Percentiles rank a stretch among this genome's conserved stretches.
phyloP scores from a whole-genome alignment of 1,139 yeast genomes.

The Candida freyschussii region DNA sequence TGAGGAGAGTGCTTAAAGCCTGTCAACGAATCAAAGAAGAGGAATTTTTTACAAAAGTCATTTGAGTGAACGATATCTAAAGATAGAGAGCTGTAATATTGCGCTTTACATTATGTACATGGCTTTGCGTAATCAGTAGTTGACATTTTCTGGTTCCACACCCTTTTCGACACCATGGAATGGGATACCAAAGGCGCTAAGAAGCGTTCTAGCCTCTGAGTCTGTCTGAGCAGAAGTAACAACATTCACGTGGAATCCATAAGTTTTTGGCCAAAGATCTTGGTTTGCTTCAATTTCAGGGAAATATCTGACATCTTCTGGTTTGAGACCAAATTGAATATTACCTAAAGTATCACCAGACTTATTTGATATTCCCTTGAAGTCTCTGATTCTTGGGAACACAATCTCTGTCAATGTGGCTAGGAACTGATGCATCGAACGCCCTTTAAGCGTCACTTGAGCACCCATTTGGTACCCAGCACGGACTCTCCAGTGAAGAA shows the following conservation, averaged over 20 bases:
- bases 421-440: constrained; percentile 81
- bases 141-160: constrained; percentile 18
- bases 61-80: neutral
- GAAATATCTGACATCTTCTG: constrained; percentile 74
- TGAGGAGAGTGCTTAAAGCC: constrained; percentile 13
- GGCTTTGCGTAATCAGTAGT: constrained; percentile 10
- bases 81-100: too few species aligned
- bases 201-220: constrained; percentile 81
- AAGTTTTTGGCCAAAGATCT: constrained; percentile 84
- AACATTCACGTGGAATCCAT: constrained; percentile 81
- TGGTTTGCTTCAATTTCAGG: constrained; percentile 93
- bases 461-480: constrained; percentile 93
- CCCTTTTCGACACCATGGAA: constrained; percentile 52
- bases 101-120: too few species aligned
- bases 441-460: constrained; percentile 70
- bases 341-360: constrained; percentile 87
- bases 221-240: constrained; percentile 91
- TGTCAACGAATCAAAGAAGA: neutral
- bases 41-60: neutral
- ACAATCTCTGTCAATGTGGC: constrained; percentile 87
- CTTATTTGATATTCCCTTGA: constrained; percentile 66
- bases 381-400: constrained; percentile 87
- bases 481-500: constrained; percentile 83
- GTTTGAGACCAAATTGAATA: constrained; percentile 75
- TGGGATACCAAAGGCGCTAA: constrained; percentile 82